Conservation (phyloP, 179 eudicot species). For the Patellifolia procumbens region DNA sequence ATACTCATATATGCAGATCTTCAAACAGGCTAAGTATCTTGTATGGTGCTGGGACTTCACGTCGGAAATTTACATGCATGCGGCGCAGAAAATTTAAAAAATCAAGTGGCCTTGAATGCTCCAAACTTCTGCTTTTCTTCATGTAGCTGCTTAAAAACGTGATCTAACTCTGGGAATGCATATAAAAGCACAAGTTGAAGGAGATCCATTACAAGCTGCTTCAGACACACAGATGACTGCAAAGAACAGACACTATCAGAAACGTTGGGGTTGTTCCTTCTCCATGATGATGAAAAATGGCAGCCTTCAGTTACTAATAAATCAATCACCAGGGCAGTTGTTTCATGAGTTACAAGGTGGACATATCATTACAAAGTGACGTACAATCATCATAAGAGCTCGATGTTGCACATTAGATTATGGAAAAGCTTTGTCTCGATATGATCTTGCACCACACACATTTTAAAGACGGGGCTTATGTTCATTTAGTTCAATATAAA, state of each 20-base stretch:
- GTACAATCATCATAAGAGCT: not conserved
- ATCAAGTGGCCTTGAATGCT: constrained; percentile 39
- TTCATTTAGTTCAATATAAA: not conserved
- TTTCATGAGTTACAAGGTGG: not conserved
- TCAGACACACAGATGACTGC: constrained; percentile 88
- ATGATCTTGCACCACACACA: not conserved
- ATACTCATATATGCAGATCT: constrained; percentile 12
- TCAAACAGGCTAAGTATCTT: not conserved
- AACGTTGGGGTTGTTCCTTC: too few species aligned
- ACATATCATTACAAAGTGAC: not conserved
- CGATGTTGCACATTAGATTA: not conserved
- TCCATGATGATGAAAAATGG: too few species aligned
- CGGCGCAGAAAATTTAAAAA: too few species aligned
- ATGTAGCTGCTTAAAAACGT: constrained; percentile 58
- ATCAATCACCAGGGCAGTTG: not conserved
- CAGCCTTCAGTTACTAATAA: not conserved
- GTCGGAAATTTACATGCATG: constrained; percentile 4
- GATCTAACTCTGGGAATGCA: constrained; percentile 83
- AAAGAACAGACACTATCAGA: constrained; percentile 18
- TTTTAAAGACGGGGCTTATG: not conserved
- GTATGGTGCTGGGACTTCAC: not conserved
- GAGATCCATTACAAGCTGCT: constrained; percentile 78
- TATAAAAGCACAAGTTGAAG: constrained; percentile 74
- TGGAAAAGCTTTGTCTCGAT: too few species aligned
- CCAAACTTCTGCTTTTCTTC: constrained; percentile 81